phyloP scores from a whole-genome alignment of 768 basidiomycete genomes.

The Mycena polygramma region DNA sequence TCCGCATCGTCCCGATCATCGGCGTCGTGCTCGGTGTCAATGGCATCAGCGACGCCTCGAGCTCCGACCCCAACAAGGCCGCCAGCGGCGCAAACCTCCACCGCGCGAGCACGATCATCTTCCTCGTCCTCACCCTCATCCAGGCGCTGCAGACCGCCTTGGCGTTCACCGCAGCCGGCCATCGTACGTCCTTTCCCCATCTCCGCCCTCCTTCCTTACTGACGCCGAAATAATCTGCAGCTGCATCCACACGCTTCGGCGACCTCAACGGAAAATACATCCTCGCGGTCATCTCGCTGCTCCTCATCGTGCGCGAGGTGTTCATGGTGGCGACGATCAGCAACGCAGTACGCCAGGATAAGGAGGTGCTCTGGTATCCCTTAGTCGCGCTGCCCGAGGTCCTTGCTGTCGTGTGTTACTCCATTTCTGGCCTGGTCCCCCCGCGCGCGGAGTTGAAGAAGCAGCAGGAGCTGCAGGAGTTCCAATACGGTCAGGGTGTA shows the following conservation, averaged over 20 bases:
- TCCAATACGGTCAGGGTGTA: not conserved
- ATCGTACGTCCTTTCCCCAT: not conserved
- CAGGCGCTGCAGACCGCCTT: constrained; percentile 44
- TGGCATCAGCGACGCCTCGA: constrained; percentile 40
- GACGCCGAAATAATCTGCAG: not conserved
- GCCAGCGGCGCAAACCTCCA: constrained; percentile 42
- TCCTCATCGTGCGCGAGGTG: constrained; percentile 27
- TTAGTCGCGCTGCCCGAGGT: constrained; percentile 30
- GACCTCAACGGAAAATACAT: constrained; percentile 23
- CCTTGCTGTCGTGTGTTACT: constrained; percentile 22
- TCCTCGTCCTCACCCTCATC: constrained; percentile 52
- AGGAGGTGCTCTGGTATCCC: constrained; percentile 29
- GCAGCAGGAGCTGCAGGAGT: not conserved
- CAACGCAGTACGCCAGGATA: constrained; percentile 14
- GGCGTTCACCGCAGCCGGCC: not conserved
- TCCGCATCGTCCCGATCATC: constrained; percentile 44
- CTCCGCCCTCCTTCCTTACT: not conserved
- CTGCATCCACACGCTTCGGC: constrained; percentile 1
- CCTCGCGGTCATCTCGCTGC: constrained; percentile 23
- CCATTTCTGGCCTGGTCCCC: constrained; percentile 26
- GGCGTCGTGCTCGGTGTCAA: constrained; percentile 54
- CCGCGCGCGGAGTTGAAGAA: constrained; percentile 17
- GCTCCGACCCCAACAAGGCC: constrained; percentile 30
- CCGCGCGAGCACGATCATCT: constrained; percentile 51
- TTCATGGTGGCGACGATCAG: constrained; percentile 24